These are phyloP conservation scores for Camellia lanceoleosa DNA, from an alignment of 148 eudicot genomes.

Conservation along the genomic window DNA sequence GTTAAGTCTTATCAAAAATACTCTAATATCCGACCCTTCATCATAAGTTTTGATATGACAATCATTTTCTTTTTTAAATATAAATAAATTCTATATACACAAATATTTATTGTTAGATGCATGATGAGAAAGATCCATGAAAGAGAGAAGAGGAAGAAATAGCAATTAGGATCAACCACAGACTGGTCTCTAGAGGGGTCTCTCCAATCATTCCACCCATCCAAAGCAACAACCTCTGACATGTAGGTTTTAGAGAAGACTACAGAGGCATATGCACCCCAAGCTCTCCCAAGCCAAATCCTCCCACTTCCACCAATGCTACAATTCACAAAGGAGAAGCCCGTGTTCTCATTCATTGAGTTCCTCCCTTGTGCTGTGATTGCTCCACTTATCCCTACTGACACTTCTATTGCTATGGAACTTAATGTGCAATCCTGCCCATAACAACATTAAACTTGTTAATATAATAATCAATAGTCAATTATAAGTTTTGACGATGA, in stretches of 20 bases:
- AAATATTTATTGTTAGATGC: not conserved
- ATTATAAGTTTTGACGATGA: not conserved
- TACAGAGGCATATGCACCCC: slow-evolving; percentile 72
- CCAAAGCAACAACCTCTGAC: slow-evolving; percentile 59
- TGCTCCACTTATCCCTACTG: slow-evolving; percentile 54
- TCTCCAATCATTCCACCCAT: slow-evolving; percentile 90
- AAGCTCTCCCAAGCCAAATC: slow-evolving; percentile 87
- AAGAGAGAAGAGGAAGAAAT: not conserved
- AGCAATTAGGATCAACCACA: slow-evolving; percentile 23
- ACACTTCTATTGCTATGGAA: slow-evolving; percentile 55
- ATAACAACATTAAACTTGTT: not conserved
- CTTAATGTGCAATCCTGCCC: slow-evolving; percentile 62
- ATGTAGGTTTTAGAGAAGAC: slow-evolving; percentile 60
- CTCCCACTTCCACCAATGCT: slow-evolving; percentile 58
- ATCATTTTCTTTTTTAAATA: too few relatives aligned
- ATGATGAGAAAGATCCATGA: not conserved
- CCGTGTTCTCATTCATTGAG: slow-evolving; percentile 52
- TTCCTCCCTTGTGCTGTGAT: slow-evolving; percentile 77
- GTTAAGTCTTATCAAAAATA: too few relatives aligned
- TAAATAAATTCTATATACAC: too few relatives aligned
- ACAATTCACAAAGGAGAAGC: slow-evolving; percentile 77
- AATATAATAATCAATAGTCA: not conserved
- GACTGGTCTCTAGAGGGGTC: slow-evolving; percentile 67
- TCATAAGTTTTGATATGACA: too few relatives aligned
- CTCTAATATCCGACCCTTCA: too few relatives aligned